Evolutionary conservation across 2,329 filamentous ascomycete species (phyloP).

Genomic region (Cladosporium sp.): DNA sequence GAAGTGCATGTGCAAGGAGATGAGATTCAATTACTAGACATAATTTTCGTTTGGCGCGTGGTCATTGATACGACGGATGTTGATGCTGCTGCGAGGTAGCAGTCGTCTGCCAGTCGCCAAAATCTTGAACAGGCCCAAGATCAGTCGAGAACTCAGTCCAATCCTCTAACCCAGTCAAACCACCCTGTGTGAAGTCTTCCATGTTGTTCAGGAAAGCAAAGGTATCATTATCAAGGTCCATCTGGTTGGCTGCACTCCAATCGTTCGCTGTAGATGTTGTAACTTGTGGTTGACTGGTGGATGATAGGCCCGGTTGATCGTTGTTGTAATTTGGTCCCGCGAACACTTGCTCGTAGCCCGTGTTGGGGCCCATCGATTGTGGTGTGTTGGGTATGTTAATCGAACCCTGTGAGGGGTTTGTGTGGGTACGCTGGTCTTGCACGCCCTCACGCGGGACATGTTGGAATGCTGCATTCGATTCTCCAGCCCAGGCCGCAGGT

Average conservation of each 20-base stretch:
- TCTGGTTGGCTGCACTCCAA: conserved; percentile 15
- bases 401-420: neutral
- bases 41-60: neutral
- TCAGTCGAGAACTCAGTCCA: conserved; percentile 26
- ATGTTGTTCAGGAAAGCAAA: conserved; percentile 27
- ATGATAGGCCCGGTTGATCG: neutral
- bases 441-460: neutral
- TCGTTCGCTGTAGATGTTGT: neutral
- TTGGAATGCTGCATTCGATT: neutral
- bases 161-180: conserved; percentile 29
- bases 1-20: neutral
- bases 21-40: neutral
- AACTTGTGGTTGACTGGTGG: neutral
- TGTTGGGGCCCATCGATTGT: neutral
- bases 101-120: neutral
- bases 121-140: neutral
- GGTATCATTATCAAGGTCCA: conserved; percentile 27
- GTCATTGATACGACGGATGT: neutral
- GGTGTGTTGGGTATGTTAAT: conserved; percentile 10
- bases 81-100: neutral
- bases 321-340: neutral
- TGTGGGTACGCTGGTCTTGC: neutral
- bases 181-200: conserved; percentile 24
- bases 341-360: neutral
- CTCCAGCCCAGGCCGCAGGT: conserved; percentile 13